Percentiles rank a stretch among this genome's conserved stretches.
These are phyloP conservation scores for Sisymbrium altissimum DNA, from an alignment of 345 rosid species.

Conservation along the genomic window DNA sequence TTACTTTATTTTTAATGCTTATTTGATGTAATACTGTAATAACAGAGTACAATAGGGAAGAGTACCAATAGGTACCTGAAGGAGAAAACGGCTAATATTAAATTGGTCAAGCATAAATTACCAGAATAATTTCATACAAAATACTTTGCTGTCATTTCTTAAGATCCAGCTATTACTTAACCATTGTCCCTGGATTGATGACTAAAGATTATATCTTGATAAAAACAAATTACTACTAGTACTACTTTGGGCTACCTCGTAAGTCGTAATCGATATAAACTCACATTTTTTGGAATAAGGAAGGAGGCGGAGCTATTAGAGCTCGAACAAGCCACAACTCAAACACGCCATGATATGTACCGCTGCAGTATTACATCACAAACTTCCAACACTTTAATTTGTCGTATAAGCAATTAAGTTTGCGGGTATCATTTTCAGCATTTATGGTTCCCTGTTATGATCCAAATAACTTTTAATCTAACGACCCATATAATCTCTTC, in stretches of 20 bases:
- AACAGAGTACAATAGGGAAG: too few relatives aligned
- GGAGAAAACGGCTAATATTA: background rate
- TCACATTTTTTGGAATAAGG: background rate
- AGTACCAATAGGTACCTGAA: too few relatives aligned
- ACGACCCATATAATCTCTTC: background rate
- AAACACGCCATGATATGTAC: slow-evolving; percentile 6
- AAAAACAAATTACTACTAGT: background rate
- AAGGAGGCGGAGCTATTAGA: background rate
- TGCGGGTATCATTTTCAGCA: slow-evolving; percentile 22
- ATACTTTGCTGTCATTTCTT: background rate
- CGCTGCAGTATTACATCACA: slow-evolving; percentile 8
- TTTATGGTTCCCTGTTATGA: slow-evolving; percentile 1
- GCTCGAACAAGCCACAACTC: slow-evolving; percentile 1
- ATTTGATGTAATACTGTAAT: too few relatives aligned
- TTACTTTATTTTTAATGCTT: too few relatives aligned
- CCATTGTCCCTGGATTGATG: background rate
- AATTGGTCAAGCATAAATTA: background rate
- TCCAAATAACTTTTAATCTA: background rate
- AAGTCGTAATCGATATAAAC: background rate
- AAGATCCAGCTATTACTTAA: background rate
- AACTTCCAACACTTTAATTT: slow-evolving; percentile 28
- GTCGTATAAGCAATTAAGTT: slow-evolving; percentile 29
- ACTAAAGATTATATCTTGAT: background rate
- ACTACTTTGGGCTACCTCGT: background rate
- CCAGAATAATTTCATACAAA: background rate